A percentile compares a stretch with the other conserved stretches of the same genome.
Evolutionary conservation across 1,139 yeast species (phyloP).

Genomic region (Magnusiomyces fungicola): DNA sequence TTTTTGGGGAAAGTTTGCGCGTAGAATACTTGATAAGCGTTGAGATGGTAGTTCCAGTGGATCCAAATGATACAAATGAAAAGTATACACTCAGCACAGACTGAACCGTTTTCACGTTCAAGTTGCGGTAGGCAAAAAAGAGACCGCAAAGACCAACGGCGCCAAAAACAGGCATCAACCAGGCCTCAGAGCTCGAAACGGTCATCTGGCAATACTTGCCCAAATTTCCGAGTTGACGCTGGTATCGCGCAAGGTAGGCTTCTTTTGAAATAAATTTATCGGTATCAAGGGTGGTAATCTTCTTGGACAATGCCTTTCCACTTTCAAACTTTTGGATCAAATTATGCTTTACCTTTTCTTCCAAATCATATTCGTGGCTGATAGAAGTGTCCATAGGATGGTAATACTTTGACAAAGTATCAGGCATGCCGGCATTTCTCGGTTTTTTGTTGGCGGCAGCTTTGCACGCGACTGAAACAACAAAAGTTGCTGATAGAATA

Average conservation of each 20-base stretch:
- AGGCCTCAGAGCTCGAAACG: conserved; percentile 30
- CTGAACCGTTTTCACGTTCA: conserved; percentile 29
- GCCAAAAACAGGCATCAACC: conserved; percentile 39
- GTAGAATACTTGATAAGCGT: conserved; percentile 23
- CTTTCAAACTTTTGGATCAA: neutral
- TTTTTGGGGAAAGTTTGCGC: conserved; percentile 23
- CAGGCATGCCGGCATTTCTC: conserved; percentile 38
- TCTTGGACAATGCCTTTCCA: neutral
- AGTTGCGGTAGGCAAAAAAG: conserved; percentile 34
- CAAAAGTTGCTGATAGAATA: conserved; percentile 27
- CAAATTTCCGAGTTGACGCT: neutral
- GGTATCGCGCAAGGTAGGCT: neutral
- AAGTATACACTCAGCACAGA: conserved; percentile 33
- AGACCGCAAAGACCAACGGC: conserved; percentile 34
- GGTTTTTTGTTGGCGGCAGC: conserved; percentile 41
- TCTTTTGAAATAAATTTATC: neutral
- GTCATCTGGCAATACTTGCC: conserved; percentile 8
- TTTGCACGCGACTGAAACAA: conserved; percentile 37
- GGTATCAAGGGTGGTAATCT: neutral
- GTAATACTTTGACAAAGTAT: conserved; percentile 35
- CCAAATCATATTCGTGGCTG: neutral
- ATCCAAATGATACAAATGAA: conserved; percentile 27
- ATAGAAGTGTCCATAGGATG: conserved; percentile 39
- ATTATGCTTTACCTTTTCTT: conserved; percentile 26
- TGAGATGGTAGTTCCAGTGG: conserved; percentile 26